Conservation (phyloP, 768 basidiomycete species). For the Agrocybe praecox region DNA sequence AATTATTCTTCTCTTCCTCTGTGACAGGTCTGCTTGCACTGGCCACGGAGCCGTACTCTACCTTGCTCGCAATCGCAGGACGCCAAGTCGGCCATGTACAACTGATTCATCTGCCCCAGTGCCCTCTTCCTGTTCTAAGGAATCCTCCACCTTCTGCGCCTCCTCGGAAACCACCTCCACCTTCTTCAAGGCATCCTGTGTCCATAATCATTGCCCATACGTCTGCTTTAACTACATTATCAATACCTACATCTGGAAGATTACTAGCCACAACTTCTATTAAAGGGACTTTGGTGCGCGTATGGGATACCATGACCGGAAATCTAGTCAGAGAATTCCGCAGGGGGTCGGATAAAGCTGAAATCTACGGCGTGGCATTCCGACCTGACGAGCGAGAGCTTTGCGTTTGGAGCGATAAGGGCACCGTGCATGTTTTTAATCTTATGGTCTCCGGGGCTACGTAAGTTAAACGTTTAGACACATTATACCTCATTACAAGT, state of each 20-base stretch:
- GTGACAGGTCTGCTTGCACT: slow-evolving; percentile 78
- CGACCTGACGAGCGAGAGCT: slow-evolving; percentile 84
- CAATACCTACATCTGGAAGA: slow-evolving; percentile 76
- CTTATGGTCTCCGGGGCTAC: slow-evolving; percentile 65
- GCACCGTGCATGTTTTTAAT: slow-evolving; percentile 89
- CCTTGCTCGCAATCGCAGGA: slow-evolving; percentile 84
- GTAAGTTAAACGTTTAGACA: slow-evolving; percentile 44
- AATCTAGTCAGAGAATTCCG: slow-evolving; percentile 80
- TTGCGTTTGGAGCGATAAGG: slow-evolving; percentile 95
- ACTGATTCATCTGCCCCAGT: slow-evolving; percentile 82
- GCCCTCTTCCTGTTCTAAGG: slow-evolving; percentile 57
- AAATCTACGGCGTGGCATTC: slow-evolving; percentile 90
- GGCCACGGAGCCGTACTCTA: slow-evolving; percentile 76
- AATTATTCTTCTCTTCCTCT: slow-evolving; percentile 1
- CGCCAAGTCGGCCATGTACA: slow-evolving; percentile 89
- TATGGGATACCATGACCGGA: slow-evolving; percentile 80
- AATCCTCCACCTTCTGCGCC: slow-evolving; percentile 58
- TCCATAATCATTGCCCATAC: slow-evolving; percentile 87
- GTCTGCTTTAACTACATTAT: slow-evolving; percentile 75
- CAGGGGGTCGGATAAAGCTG: slow-evolving; percentile 86
- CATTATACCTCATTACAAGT: slow-evolving; percentile 2
- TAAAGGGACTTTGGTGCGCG: slow-evolving; percentile 82
- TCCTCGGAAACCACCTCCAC: slow-evolving; percentile 57
- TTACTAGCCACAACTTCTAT: slow-evolving; percentile 83
- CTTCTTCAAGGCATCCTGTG: slow-evolving; percentile 63